Conservation (phyloP, 768 basidiomycete genomes). For the Tephrocybe sp. region DNA sequence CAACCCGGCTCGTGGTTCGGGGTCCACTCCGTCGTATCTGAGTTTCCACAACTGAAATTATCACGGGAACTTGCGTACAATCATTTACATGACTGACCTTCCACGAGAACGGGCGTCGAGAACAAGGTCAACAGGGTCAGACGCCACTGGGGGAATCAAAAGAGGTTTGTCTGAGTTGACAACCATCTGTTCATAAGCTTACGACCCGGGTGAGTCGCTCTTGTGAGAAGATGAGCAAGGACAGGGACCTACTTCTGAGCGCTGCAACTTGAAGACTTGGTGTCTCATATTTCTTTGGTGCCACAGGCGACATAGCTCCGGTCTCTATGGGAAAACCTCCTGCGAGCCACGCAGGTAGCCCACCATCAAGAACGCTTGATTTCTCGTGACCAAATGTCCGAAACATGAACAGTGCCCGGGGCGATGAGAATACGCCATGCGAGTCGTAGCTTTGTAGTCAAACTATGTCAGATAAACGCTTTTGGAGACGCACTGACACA, state of each 20-base stretch:
- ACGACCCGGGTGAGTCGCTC: too few species aligned
- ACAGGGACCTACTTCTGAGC: conserved; percentile 48
- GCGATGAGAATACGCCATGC: conserved; percentile 88
- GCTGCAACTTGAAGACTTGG: conserved; percentile 51
- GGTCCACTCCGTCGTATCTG: conserved; percentile 79
- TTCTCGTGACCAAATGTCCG: conserved; percentile 85
- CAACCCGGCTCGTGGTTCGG: conserved; percentile 88
- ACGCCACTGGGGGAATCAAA: conserved; percentile 43
- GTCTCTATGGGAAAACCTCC: conserved; percentile 60
- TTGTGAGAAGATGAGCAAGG: conserved; percentile 6
- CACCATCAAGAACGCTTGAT: conserved; percentile 91
- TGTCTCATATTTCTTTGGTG: conserved; percentile 43
- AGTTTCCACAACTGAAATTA: neutral
- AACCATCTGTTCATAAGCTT: conserved; percentile 83
- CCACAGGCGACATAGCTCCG: conserved; percentile 27
- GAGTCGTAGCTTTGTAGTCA: conserved; percentile 81
- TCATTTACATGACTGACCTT: conserved; percentile 47
- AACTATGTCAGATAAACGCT: conserved; percentile 5
- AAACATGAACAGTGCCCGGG: conserved; percentile 94
- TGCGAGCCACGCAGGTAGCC: conserved; percentile 78
- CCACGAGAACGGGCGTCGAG: conserved; percentile 87
- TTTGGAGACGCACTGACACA: conserved; percentile 30
- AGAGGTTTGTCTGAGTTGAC: conserved; percentile 57
- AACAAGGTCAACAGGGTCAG: conserved; percentile 61
- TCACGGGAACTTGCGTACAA: neutral